Evolutionary conservation across 257 asterid species (phyloP).

Genomic region (Nemophila menziesii): DNA sequence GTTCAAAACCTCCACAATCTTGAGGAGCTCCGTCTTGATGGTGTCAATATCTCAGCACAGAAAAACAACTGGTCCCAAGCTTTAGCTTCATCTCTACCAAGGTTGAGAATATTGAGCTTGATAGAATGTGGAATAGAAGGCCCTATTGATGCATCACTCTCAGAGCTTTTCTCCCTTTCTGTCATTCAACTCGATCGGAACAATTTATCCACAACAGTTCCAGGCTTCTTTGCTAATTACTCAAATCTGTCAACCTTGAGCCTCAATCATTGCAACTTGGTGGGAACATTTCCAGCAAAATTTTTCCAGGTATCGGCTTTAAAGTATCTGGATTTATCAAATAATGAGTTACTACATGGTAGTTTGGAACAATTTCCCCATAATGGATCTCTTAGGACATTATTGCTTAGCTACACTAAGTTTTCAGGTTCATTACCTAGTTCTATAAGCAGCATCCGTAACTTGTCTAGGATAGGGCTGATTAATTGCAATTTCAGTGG

Average conservation of each 20-base stretch:
- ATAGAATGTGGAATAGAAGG: slow-evolving; percentile 28
- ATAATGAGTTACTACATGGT: slow-evolving; percentile 17
- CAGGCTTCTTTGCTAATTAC: slow-evolving; percentile 21
- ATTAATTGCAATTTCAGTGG: slow-evolving; percentile 36
- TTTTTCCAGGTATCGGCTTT: slow-evolving; percentile 24
- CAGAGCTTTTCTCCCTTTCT: slow-evolving; percentile 24
- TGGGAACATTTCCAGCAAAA: slow-evolving; percentile 29
- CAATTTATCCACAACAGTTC: slow-evolving; percentile 22
- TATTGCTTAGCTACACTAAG: slow-evolving; percentile 27
- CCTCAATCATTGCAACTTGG: slow-evolving; percentile 24
- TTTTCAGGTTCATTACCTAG: too few species aligned
- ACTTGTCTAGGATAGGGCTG: too few species aligned
- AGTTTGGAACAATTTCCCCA: slow-evolving; percentile 12
- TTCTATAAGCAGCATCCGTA: too few species aligned
- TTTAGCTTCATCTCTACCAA: slow-evolving; percentile 26
- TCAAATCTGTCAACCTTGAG: slow-evolving; percentile 23
- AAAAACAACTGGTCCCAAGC: slow-evolving; percentile 25
- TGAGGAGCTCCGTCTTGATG: slow-evolving; percentile 38
- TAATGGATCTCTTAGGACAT: slow-evolving; percentile 10
- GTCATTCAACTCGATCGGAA: slow-evolving; percentile 26
- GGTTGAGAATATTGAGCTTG: slow-evolving; percentile 37
- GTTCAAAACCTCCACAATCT: slow-evolving; percentile 27
- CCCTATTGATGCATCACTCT: slow-evolving; percentile 26
- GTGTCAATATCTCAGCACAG: slow-evolving; percentile 30
- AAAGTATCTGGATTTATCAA: slow-evolving; percentile 21